Conservation (phyloP, 2,329 filamentous ascomycete species). For the Pseudogymnoascus sp. region DNA sequence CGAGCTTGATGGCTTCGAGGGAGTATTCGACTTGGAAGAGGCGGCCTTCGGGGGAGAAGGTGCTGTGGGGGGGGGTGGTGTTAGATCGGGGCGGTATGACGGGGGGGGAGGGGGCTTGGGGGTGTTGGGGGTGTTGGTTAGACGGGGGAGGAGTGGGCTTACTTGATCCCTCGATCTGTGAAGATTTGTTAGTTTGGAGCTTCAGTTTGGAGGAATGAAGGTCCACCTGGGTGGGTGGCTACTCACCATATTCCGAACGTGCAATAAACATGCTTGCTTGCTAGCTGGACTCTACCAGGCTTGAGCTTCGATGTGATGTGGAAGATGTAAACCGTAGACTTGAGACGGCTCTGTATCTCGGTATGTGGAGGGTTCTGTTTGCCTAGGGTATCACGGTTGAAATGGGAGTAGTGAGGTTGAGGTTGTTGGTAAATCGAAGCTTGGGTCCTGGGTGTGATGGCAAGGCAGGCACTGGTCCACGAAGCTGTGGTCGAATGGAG, state of each 20-base stretch:
- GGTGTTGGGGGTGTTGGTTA: conserved; percentile 15
- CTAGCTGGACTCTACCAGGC: conserved; percentile 8
- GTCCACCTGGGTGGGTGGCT: conserved; percentile 13
- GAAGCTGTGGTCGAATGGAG: conserved; percentile 11
- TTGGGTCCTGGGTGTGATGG: conserved; percentile 3
- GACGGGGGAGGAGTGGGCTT: conserved; percentile 31
- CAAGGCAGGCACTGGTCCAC: conserved; percentile 9
- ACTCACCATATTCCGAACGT: conserved; percentile 97
- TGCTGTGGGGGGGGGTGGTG: conserved; percentile 45
- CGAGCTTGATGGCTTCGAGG: conserved; percentile 98
- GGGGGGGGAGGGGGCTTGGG: conserved; percentile 18
- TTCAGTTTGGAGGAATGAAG: conserved; percentile 17
- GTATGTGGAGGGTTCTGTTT: background rate
- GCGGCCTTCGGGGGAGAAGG: conserved; percentile 98
- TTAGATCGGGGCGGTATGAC: conserved; percentile 12
- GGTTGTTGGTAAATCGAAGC: conserved; percentile 1
- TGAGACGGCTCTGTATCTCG: background rate
- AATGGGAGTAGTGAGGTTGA: conserved; percentile 3
- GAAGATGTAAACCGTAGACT: background rate
- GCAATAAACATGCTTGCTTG: conserved; percentile 79
- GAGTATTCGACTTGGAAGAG: conserved; percentile 99
- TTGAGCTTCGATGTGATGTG: background rate
- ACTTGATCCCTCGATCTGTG: conserved; percentile 96
- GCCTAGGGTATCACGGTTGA: background rate
- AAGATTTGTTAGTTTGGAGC: conserved; percentile 31